Evolutionary conservation across 2,329 filamentous ascomycete species (phyloP), one percentile per base, ranked within the genome.

Genomic region (Alternaria atra): DNA sequence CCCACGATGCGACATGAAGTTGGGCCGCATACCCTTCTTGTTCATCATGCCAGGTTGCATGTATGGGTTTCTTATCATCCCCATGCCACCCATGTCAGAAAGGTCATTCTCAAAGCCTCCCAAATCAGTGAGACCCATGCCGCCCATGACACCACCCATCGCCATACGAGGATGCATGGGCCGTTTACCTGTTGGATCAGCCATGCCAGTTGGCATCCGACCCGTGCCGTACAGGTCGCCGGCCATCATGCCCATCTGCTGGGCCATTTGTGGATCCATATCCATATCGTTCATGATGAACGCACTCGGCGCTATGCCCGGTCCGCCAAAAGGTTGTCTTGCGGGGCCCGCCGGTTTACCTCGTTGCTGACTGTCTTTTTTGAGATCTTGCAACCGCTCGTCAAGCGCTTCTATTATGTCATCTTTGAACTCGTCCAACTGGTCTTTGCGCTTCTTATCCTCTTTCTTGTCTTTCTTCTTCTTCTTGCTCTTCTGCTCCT

Each of bases 341-440:
- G 52, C 30, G 29, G 56, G 23, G 44, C 17, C 55, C 13, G 12
- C n/a, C 15, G 17, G n/a, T 10, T 46, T 34, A 13, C 20, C 42
- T 34, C 37, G 42, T 30, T 52, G 61, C 34, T 37, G 44, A 30
- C 51, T 5, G 37, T 43, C 55, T 34, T 58, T 55, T 12, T 34
- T 52, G 44, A 59, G 50, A 17, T 59, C 47, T 39, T 55, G 17
- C 12, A 62, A 44, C 20, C 53, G 55, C 60, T 65, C 61, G 39
- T 66, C 63, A 37, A 67, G 20, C 27, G 66, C 63, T 15, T 67
- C 56, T 5, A 64, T 40, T 29, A 68, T n/a, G 25, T 66, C 60
- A 8, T 65, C 58, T 37, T 67, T 69, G 12, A 67, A 48, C 12
- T 55, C 46, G 30, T 62, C 42, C 12, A 67, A 58, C 51, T 56